Base-by-base conservation (phyloP, 2,329 filamentous ascomycete genomes). In the Monilinia fructigena region DNA sequence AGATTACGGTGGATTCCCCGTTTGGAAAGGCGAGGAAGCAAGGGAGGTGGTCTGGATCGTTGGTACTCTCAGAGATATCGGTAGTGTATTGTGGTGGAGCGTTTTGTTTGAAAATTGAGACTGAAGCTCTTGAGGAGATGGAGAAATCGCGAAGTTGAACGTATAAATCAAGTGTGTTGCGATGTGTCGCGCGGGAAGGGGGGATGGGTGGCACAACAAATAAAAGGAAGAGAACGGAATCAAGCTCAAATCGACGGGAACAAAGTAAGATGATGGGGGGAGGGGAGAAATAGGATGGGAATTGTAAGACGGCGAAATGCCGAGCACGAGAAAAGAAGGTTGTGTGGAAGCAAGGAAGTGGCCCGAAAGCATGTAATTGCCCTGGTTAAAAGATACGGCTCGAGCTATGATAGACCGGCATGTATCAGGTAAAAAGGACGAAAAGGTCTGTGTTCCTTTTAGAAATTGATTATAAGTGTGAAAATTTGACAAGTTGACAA, bases 1-100 rank as follows among this genome's bases (percentile, higher is more conserved):
- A 75, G 63, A 75, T 74, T 74, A 66, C 66, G 68, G 72, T 73
- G 72, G 74, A 73, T 72, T 74, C 69, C 72, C 59, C 63, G 66
- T 63, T 61, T 66, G 69, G 56, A 54, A 63, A 67, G 61, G 58
- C 58, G 68, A 68, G 67, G 69, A 74, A 65, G 71, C 69, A 74
- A 74, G 72, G 73, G 66, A 66, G 45, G 42, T 55, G 59, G 65
- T 55, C 60, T 63, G 42, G 55, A 62, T 63, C n/a, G n/a, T 35
- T 55, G 55, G 48, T 50, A 60, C 38, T 54, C 61, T 47, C 64
- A 38, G 62, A 55, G 56, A 62, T 55, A 48, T 53, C 56, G 64
- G 50, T 23, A 48, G 6, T 23, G 47, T 35, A 5, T 35, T 35
- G 31, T 35, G 31, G 31, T 35, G 8, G 20, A 58, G 65, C 60